Conservation (phyloP, 441 rosid genomes). For the Heliophila coronopifolia region DNA sequence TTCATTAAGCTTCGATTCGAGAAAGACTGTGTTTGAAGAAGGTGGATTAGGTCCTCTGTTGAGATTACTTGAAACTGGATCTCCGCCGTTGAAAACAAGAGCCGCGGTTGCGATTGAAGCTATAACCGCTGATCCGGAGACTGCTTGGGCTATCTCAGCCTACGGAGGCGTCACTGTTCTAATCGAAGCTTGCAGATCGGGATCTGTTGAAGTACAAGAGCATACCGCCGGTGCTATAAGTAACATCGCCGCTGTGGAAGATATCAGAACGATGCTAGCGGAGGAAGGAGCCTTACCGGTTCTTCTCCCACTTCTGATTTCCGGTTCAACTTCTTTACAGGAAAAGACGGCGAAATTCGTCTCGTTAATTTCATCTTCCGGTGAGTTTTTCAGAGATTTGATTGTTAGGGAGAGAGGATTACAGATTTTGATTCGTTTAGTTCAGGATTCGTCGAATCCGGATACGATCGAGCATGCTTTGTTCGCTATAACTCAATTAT, state of each 20-base stretch:
- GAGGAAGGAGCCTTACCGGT: slow-evolving; percentile 71
- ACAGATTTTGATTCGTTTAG: slow-evolving; percentile 42
- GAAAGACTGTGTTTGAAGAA: slow-evolving; percentile 53
- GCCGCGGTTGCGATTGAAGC: slow-evolving; percentile 65
- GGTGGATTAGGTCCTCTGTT: slow-evolving; percentile 70
- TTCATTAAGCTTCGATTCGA: slow-evolving; percentile 45
- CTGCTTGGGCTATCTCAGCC: slow-evolving; percentile 64
- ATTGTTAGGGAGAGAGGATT: slow-evolving; percentile 54
- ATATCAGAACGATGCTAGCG: slow-evolving; percentile 44
- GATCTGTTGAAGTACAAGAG: slow-evolving; percentile 41
- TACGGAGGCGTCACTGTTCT: slow-evolving; percentile 54
- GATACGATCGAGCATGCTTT: slow-evolving; percentile 45
- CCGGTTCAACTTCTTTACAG: slow-evolving; percentile 32
- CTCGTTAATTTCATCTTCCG: slow-evolving; percentile 50
- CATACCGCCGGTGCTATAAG: slow-evolving; percentile 55
- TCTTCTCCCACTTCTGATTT: slow-evolving; percentile 40
- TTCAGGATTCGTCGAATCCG: slow-evolving; percentile 37
- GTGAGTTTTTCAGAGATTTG: slow-evolving; percentile 49
- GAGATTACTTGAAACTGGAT: slow-evolving; percentile 54
- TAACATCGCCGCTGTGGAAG: slow-evolving; percentile 53
- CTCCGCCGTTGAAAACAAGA: slow-evolving; percentile 46
- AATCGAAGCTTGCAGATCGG: slow-evolving; percentile 59
- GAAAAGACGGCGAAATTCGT: slow-evolving; percentile 49
- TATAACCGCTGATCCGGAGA: slow-evolving; percentile 58
- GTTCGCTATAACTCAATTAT: slow-evolving; percentile 42